Evolutionary conservation across 1,284 basidiomycete genomes (phyloP).

Genomic region (Flammula alnicola): DNA sequence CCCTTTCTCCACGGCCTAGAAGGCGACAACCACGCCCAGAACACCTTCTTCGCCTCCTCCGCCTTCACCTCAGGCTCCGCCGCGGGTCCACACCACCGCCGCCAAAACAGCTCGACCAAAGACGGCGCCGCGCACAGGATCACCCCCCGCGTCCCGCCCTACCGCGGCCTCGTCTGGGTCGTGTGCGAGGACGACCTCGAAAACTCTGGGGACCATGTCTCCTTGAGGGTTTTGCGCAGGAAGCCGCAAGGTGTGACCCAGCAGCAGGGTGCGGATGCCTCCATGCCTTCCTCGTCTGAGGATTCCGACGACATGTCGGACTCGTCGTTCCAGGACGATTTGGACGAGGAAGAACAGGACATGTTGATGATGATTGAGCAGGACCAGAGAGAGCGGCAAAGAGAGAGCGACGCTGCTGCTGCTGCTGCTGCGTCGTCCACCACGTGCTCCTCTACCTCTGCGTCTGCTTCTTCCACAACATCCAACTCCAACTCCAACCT

Average conservation of each 20-base stretch:
- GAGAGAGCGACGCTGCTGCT: constrained; percentile 2
- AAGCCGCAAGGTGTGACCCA: constrained; percentile 23
- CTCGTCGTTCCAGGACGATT: no score
- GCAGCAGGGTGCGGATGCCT: constrained; percentile 12
- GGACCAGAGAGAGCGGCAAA: constrained; percentile 3
- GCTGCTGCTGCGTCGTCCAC: no score
- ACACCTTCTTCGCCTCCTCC: constrained; percentile 70
- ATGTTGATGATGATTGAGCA: no score
- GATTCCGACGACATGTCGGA: constrained; percentile 26
- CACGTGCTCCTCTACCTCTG: no score
- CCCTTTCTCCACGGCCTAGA: constrained; percentile 86
- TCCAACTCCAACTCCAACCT: no score
- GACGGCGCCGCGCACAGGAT: constrained; percentile 24
- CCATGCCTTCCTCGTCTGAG: constrained; percentile 21
- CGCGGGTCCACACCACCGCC: constrained; percentile 14
- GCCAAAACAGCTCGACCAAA: constrained; percentile 15
- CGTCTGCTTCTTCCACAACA: no score
- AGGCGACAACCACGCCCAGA: constrained; percentile 76
- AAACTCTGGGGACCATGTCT: constrained; percentile 26
- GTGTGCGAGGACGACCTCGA: constrained; percentile 69
- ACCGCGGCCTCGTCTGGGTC: constrained; percentile 77
- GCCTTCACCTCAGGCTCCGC: constrained; percentile 14
- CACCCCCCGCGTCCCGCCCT: constrained; percentile 38
- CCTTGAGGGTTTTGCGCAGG: constrained; percentile 38
- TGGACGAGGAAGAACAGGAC: no score